A percentile compares a stretch with the other conserved stretches of the same genome.
Conservation (phyloP, 78 protist genomes). For the Tieghemostelium lacteum region DNA sequence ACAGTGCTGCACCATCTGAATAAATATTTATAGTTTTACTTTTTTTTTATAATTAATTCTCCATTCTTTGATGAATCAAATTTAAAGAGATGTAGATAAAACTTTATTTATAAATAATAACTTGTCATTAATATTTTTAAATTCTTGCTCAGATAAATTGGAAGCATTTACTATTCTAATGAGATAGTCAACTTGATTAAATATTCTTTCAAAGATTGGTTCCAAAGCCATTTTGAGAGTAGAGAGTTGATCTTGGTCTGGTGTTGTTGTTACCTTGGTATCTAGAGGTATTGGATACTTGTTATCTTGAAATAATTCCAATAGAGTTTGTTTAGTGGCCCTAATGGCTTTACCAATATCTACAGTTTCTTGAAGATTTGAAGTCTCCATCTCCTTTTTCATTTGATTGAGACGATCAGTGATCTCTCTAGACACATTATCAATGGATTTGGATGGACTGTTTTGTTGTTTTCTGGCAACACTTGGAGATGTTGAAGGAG, state of each 20-base stretch:
- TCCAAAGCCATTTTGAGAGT: conserved; percentile 45
- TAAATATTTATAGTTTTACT: too few relatives aligned
- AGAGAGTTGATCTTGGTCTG: conserved; percentile 43
- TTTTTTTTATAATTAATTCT: too few relatives aligned
- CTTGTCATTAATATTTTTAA: conserved; percentile 34
- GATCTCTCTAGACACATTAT: conserved; percentile 35
- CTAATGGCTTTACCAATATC: conserved; percentile 63
- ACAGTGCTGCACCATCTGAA: too few relatives aligned
- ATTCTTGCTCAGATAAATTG: neutral
- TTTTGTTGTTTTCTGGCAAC: too few relatives aligned
- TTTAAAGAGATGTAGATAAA: conserved; percentile 18
- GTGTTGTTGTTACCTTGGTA: neutral
- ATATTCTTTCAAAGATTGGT: conserved; percentile 38
- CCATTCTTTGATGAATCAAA: too few relatives aligned
- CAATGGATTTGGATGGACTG: conserved; percentile 2
- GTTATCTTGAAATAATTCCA: conserved; percentile 31
- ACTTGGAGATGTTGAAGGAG: conserved; percentile 26
- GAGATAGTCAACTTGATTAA: conserved; percentile 15
- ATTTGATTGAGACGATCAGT: neutral
- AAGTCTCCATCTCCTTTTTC: neutral
- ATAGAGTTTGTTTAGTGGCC: conserved; percentile 20
- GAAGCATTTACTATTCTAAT: neutral
- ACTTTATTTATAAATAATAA: conserved; percentile 55
- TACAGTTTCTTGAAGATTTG: conserved; percentile 23
- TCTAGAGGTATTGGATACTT: conserved; percentile 26